Evolutionary conservation across 202 grass and related monocot genomes (phyloP), one percentile per base, ranked within the genome.

Genomic region (Miscanthus sacchariflorus): DNA sequence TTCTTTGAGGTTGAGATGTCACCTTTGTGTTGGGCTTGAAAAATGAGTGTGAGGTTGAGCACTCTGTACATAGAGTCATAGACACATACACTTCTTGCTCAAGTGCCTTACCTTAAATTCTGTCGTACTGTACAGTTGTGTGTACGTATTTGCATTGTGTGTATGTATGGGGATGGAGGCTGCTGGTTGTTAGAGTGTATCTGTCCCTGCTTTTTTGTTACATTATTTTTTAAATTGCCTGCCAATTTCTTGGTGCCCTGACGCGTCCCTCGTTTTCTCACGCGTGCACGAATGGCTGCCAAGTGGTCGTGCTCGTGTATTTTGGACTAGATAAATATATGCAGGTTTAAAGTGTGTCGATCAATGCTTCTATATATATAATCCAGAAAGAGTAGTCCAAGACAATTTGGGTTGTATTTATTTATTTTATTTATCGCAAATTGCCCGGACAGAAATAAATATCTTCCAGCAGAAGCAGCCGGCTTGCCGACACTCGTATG

Each of bases 1-100:
- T 30, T 68, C 9, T 3, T 66, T 66, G 88, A 90, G 87, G 76
- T 85, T 93, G 88, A 91, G 67, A 72, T 69, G 72, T 87, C 80
- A 77, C 72, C 81, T 84, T 63, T 61, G 89, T 78, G 45, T 74
- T 79, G 71, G 68, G 86, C 36, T 91, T 85, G 83, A 13, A 72
- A 50, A 83, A 58, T 6, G 85, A 84, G 84, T 87, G 89, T 91
- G 85, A 87, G 85, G 85, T 79, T 91, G 85, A 91, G 89, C 89
- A 80, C 58, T 4, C n/a, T 88, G 85, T 91, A 89, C 44, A 92
- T 89, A 30, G 28, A 30, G 28, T 30, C 28, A 30, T 30, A 83
- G 56, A 92, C 68, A 68, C 50, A 72, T 56, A 67, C 28, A 46
- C 45, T 39, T 81, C 56, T 58, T 88, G 81, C 90, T 91, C 85